Base-by-base conservation (phyloP, 2,329 filamentous ascomycete species). In the Delphinella strobiligena region DNA sequence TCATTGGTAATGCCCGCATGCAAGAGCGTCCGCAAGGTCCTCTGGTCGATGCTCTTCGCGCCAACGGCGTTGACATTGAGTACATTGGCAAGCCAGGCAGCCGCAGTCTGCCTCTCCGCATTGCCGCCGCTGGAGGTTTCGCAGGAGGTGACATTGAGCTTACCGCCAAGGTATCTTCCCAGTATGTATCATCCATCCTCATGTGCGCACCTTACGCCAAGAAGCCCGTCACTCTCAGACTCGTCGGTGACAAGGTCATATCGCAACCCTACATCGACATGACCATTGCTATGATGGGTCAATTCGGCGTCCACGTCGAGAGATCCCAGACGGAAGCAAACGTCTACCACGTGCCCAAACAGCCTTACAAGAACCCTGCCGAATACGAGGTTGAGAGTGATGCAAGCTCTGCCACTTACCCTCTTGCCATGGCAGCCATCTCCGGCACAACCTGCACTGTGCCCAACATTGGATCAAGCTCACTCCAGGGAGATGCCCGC, bases 181-280 rank as follows among this genome's bases (percentile, higher is more conserved):
- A 98, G 63, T 98, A 96, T 56, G 91, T 98, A 29, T 96, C 91
- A 0, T 95, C 89, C 1, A 78, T 98, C 47, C 69, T 98, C 37
- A 93, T 98, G 85, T 93, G 87, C 43, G 91, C 91, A 0, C 91
- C 91, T 0, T 98, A 96, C 55, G 91, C 91, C 34, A 95, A 94
- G 63, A 79, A 87, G 46, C 84, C 89, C 0, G 88, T 98, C 29
- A 95, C 86, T 0, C 66, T 98, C 48, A 81, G 80, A 31, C 72
- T 98, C 30, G 81, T 96, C 10, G 91, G 91, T n/a, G 91, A 88
- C 40, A 96, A 94, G 60, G 89, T 91, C 32, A 94, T 98, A 48
- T 96, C 89, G 1, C 88, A 96, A 58, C 78, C 80, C 2, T 98
- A 98, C 60, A 96, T 98, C 53, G 87, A 98, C 58, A 96, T 98